Evolutionary conservation across 257 asterid species (phyloP).

Genomic region (Misopates orontium): DNA sequence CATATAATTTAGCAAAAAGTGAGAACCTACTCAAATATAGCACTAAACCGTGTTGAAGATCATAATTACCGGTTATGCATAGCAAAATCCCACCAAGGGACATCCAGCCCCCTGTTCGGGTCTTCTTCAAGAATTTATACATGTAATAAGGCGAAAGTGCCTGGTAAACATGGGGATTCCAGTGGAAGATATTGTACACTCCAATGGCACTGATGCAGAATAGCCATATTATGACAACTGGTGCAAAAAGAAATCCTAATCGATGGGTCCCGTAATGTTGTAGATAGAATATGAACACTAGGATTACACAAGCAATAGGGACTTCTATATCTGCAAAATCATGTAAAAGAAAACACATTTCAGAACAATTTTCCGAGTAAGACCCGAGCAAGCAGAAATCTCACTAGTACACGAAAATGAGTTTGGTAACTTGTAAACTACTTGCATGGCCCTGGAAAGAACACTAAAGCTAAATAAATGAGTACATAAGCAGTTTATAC

Average conservation of each 20-base stretch:
- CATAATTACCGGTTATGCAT: slow-evolving; percentile 39
- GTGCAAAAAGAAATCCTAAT: slow-evolving; percentile 44
- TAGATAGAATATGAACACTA: slow-evolving; percentile 38
- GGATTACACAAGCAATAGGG: slow-evolving; percentile 36
- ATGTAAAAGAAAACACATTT: neutral
- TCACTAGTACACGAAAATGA: no score
- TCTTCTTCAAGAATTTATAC: slow-evolving; percentile 40
- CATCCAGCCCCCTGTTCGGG: slow-evolving; percentile 38
- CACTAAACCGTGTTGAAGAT: neutral
- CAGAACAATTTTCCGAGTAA: neutral
- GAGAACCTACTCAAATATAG: neutral
- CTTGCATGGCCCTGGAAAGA: no score
- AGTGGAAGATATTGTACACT: slow-evolving; percentile 36
- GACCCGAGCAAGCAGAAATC: no score
- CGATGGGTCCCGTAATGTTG: slow-evolving; percentile 47
- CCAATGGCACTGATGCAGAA: slow-evolving; percentile 41
- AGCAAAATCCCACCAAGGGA: slow-evolving; percentile 44
- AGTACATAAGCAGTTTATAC: no score
- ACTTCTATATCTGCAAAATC: slow-evolving; percentile 36
- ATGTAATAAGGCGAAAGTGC: slow-evolving; percentile 45
- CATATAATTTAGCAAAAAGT: neutral
- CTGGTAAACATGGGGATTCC: slow-evolving; percentile 40
- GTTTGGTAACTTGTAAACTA: no score
- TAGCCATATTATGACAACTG: slow-evolving; percentile 41
- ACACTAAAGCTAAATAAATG: no score